These are phyloP conservation scores for Fagopyrum homotropicum DNA, from an alignment of 148 eudicot species.

Conservation along the genomic window DNA sequence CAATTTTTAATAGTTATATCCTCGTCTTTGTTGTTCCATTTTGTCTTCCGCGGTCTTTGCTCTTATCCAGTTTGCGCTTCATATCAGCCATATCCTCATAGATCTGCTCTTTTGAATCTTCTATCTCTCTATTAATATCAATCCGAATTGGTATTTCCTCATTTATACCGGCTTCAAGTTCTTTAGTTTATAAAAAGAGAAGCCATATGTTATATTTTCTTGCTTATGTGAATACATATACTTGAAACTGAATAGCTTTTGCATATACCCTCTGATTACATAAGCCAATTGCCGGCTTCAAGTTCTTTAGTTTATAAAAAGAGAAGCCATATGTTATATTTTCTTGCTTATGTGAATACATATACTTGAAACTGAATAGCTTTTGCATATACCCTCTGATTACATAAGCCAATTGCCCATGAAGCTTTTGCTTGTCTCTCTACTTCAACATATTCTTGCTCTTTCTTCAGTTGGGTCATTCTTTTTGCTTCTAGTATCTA, in stretches of 20 bases:
- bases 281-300: no score
- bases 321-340: no score
- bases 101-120: conserved; percentile 40
- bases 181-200: conserved; percentile 35
- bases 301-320: not conserved
- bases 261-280: no score
- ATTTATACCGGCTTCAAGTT: conserved; percentile 33
- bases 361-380: not conserved
- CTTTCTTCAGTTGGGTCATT: conserved; percentile 28
- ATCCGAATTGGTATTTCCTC: conserved; percentile 34
- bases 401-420: conserved; percentile 63
- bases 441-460: conserved; percentile 31
- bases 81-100: conserved; percentile 39
- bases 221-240: no score
- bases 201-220: no score
- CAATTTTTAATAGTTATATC: no score
- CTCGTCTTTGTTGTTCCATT: no score
- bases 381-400: conserved; percentile 35
- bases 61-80: no score
- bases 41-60: no score
- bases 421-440: conserved; percentile 55
- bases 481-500: conserved; percentile 26
- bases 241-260: no score
- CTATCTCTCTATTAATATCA: conserved; percentile 41
- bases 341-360: no score